Base-by-base conservation (phyloP, 192 early-diverging fungal species). In the Physocladia obscura region DNA sequence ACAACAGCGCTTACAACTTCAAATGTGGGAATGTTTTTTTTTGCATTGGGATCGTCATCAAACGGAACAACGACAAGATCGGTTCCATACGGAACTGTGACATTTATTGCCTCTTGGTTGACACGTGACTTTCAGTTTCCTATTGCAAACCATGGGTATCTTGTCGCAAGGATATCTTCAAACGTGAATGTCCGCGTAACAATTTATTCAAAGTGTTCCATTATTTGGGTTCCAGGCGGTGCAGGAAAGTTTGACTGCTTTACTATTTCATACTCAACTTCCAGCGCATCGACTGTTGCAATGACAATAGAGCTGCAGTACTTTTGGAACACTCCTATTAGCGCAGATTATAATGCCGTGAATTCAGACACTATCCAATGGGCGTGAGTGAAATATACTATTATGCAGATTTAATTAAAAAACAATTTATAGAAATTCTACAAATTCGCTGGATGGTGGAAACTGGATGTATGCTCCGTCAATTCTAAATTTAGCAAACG, bases 171-270 rank as follows among this genome's bases (percentile, higher is more conserved):
- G 21, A 40, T 68, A 31, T 4, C 3, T 8, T 27, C 21, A 4
- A 68, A 24, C 40, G n/a, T 44, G 8, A 57, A 13, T 4, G 4
- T 68, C n/a, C 13, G 11, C 1, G 21, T 36, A 13, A 37, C 52
- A 15, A 56, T 68, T 57, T 4, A 5, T 13, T 31, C 8, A 3
- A 68, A 8, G 34, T 68, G 65, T 57, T 34, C 50, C 32, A 57
- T 38, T 27, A 56, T 31, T 8, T 65, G 62, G 62, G 31, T 65
- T 26, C 62, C 62, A 17, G 65, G 65, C 6, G 65, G 65, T 15
- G 38, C 35, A 36, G 65, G 51, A 3, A 49, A 49, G 40, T 68
- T 68, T 54, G 65, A 68, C 36, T 68, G 65, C 29, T 68, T 68
- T 44, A 68, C 50, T 19, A 22, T 68, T 8, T 13, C 50, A 17